Base-by-base conservation (phyloP, 1,284 basidiomycete genomes). In the Trichosporon sp. region DNA sequence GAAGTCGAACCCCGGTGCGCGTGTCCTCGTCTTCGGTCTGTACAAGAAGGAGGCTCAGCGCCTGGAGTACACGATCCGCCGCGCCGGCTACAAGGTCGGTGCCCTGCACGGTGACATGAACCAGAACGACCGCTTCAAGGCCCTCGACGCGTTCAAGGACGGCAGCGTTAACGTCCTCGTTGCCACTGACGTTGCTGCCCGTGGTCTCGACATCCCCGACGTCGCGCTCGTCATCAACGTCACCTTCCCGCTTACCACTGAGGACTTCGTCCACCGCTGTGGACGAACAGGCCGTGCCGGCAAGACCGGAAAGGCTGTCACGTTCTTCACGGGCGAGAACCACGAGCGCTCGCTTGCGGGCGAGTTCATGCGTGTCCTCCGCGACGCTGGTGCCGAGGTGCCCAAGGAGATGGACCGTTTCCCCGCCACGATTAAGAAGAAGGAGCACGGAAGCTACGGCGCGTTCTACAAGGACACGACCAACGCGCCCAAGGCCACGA, bases 21-120 rank as follows among this genome's bases (percentile, higher is more conserved):
- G 93, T 67, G 89, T 95, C 70, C 88, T 99, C 58, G 89, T 99
- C 58, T 99, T 99, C 82, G 96, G 92, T 1, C 86, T 99, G 62
- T 99, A 99, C 87, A 99, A 99, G 85, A 96, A 95, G 81, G 95
- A 99, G 83, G 93, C 95, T 1, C 88, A 92, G 62, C 88, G 97
- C 18, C 89, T 99, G 3, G 93, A 95, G 80, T 86, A 88, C 75
- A 92, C 89, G 74, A 88, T 99, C 21, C 85, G 87, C 66, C 86
- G 89, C 56, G 89, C 90, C 44, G 93, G 94, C 2, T 96, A 91
- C 85, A 85, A 88, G 53, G 95, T 97, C n/a, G 90, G 89, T 6
- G 91, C 91, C 2, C 87, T 98, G 66, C 95, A 98, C 79, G 96
- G 96, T 1, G 95, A 99, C 81, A 87, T 98, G 87, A 88, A 90